Conservation (phyloP, 495 filamentous ascomycete species). For the Hyphodiscus hymeniophilus region DNA sequence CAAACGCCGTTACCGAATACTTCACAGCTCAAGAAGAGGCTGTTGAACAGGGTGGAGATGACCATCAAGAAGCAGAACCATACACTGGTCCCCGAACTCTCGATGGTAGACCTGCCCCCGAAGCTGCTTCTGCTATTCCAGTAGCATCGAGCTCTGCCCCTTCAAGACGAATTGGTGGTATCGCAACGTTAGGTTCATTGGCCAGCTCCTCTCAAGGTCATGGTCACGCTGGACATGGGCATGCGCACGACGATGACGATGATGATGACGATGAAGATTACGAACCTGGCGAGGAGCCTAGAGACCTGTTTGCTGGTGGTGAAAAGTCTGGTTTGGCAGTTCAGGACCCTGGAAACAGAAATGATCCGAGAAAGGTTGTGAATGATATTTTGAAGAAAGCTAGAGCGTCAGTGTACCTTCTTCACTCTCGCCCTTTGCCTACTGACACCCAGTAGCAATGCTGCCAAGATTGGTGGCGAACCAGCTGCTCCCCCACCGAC, state of each 20-base stretch:
- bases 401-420: constrained; percentile 47
- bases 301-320: constrained; percentile 88
- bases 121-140: constrained; percentile 15
- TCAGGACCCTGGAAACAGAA: constrained; percentile 63
- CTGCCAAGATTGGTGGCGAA: constrained; percentile 48
- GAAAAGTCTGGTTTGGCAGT: constrained; percentile 96
- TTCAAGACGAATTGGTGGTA: constrained; percentile 35
- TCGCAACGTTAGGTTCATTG: constrained; percentile 51
- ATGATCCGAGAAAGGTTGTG: constrained; percentile 58
- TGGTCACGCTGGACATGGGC: constrained; percentile 32
- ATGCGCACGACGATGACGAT: constrained; percentile 48
- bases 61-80: constrained; percentile 24
- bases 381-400: constrained; percentile 79
- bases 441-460: constrained; percentile 37
- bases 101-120: constrained; percentile 44
- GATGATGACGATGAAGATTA: constrained; percentile 54
- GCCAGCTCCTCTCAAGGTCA: constrained; percentile 26
- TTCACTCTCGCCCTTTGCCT: not conserved
- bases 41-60: constrained; percentile 28
- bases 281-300: constrained; percentile 52
- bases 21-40: constrained; percentile 60
- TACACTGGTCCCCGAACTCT: constrained; percentile 49
- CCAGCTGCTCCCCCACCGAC: constrained; percentile 37
- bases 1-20: constrained; percentile 58
- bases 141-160: constrained; percentile 25